phyloP scores from a whole-genome alignment of 257 asterid genomes.

The Primulina tabacum region DNA sequence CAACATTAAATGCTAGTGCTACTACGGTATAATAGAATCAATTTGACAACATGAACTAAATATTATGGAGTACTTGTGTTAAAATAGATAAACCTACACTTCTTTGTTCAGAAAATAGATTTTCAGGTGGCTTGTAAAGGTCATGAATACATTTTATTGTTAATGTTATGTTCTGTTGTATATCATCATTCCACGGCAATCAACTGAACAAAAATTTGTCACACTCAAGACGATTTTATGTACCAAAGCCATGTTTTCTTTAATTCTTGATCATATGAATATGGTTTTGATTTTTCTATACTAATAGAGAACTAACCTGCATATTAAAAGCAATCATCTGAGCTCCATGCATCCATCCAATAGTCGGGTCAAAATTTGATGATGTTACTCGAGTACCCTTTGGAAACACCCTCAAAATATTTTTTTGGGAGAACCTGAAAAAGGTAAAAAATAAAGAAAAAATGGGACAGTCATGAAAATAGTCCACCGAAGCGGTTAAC shows the following conservation, averaged over 20 bases:
- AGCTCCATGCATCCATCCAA: constrained; percentile 94
- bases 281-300: background rate
- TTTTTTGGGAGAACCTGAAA: constrained; percentile 73
- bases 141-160: background rate
- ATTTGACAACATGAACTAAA: background rate
- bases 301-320: constrained; percentile 53
- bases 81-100: background rate
- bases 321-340: constrained; percentile 97
- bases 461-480: background rate
- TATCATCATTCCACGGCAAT: background rate
- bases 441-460: background rate
- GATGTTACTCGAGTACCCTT: constrained; percentile 88
- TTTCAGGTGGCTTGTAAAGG: background rate
- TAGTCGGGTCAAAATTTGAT: constrained; percentile 68
- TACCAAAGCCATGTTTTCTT: background rate
- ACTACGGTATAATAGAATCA: too few relatives aligned
- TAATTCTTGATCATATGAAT: too few relatives aligned
- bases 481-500: background rate
- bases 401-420: constrained; percentile 73
- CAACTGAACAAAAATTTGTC: background rate
- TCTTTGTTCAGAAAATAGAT: background rate
- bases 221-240: background rate
- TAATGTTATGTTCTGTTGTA: background rate
- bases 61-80: background rate
- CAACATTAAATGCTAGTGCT: background rate